Base-by-base conservation (phyloP, 139 green algal species). In the Desmodesmus armatus region DNA sequence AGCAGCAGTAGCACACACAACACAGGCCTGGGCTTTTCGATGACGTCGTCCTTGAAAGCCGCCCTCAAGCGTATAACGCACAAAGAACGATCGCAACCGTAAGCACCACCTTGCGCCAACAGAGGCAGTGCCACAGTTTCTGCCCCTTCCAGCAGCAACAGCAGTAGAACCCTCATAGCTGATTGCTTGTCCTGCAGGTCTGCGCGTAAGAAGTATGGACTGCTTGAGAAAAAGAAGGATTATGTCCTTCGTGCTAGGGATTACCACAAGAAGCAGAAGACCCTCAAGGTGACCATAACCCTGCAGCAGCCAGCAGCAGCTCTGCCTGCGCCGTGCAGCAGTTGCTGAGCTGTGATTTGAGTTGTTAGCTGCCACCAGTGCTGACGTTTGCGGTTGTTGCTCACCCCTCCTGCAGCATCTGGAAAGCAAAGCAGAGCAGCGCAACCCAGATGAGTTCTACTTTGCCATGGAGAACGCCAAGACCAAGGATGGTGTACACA, bases 361-460 rank as follows among this genome's bases (percentile, higher is more conserved):
- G 75, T 40, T 44, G 31, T 29, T 33, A 47, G 49, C 51, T 44
- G 75, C 19, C 11, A n/a, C n/a, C n/a, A n/a, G n/a, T n/a, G n/a
- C n/a, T n/a, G n/a, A n/a, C n/a, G n/a, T n/a, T n/a, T n/a, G 70
- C 70, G 49, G 7, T 5, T 40, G 60, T 27, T 66, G 58, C 53
- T 31, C 15, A 25, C 15, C n/a, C 33, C 25, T 39, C 23, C 41
- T 63, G 82, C 92, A 98, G 93, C 66, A 72, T 33, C 90, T 99
- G 53, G 90, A 92, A 41, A 84, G 88, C 51, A 99, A 99, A 85
- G 97, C 97, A 25, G 96, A 98, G 84, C 88, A 98, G 82, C 93
- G 96, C 73, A 99, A 99, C 87, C 96, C 96, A 4, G 97, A 99
- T 93, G 97, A 99, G 91, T 99, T 99, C 88, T 99, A 99, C 89